These are phyloP conservation scores for Cyclocybe cylindracea DNA, from an alignment of 768 basidiomycete species.

Conservation along the genomic window DNA sequence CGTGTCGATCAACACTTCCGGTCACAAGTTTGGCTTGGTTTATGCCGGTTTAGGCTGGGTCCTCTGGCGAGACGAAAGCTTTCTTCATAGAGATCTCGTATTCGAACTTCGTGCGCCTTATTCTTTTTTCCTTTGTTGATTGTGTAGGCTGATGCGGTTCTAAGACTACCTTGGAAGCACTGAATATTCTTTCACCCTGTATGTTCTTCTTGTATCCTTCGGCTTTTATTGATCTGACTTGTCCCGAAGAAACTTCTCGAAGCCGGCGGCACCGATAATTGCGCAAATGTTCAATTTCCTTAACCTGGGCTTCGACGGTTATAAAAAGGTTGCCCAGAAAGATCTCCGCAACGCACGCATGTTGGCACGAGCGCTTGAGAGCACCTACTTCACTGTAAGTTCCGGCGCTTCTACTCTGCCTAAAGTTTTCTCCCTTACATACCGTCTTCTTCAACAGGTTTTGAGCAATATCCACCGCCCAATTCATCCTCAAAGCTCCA, in stretches of 20 bases:
- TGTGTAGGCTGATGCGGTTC: background rate
- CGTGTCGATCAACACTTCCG: slow-evolving; percentile 51
- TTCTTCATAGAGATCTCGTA: slow-evolving; percentile 61
- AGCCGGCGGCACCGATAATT: slow-evolving; percentile 57
- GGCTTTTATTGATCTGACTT: background rate
- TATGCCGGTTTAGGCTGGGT: slow-evolving; percentile 64
- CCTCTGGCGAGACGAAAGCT: slow-evolving; percentile 58
- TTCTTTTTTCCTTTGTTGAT: slow-evolving; percentile 5
- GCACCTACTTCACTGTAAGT: slow-evolving; percentile 47
- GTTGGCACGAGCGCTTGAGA: slow-evolving; percentile 57
- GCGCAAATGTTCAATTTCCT: slow-evolving; percentile 64
- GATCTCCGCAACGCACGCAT: slow-evolving; percentile 59
- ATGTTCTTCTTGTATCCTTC: slow-evolving; percentile 5
- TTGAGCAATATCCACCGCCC: slow-evolving; percentile 53
- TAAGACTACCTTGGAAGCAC: slow-evolving; percentile 54
- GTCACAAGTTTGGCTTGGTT: slow-evolving; percentile 61
- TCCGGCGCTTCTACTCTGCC: background rate
- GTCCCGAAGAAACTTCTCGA: slow-evolving; percentile 49
- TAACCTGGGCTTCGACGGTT: slow-evolving; percentile 58
- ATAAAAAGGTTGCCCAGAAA: slow-evolving; percentile 42
- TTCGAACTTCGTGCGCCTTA: slow-evolving; percentile 58
- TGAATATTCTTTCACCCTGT: slow-evolving; percentile 64
- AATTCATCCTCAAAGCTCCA: slow-evolving; percentile 14
- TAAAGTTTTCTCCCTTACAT: background rate
- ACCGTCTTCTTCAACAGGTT: slow-evolving; percentile 25